These are phyloP conservation scores for Chaetomium globosum DNA, from an alignment of 2,329 filamentous ascomycete species.

Conservation along the genomic window DNA sequence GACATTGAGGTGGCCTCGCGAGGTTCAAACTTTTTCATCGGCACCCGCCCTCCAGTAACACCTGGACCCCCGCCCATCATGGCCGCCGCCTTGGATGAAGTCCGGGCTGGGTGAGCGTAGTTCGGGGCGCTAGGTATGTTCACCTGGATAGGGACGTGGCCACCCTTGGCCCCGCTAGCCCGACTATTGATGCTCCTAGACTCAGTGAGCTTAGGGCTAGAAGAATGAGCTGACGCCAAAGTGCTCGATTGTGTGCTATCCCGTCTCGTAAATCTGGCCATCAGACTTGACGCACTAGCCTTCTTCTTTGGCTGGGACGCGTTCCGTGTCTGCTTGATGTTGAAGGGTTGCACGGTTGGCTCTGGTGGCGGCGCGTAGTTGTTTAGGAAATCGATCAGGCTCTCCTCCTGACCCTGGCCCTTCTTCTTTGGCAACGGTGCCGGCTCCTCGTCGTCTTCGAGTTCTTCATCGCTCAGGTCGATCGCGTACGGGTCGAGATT, in stretches of 20 bases:
- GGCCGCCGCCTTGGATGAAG: conserved; percentile 24
- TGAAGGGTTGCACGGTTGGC: conserved; percentile 45
- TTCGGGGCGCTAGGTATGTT: conserved; percentile 52
- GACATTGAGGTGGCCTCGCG: conserved; percentile 52
- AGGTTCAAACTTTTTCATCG: conserved; percentile 62
- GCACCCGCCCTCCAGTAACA: conserved; percentile 44
- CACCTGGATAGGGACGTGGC: conserved; percentile 58
- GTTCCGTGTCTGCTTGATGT: conserved; percentile 42
- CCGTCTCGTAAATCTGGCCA: conserved; percentile 58
- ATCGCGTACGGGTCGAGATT: conserved; percentile 93
- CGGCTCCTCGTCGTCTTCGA: conserved; percentile 50
- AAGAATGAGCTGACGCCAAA: conserved; percentile 38
- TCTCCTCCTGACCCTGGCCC: conserved; percentile 60
- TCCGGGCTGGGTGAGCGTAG: conserved; percentile 38
- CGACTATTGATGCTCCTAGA: conserved; percentile 48
- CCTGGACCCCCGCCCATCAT: conserved; percentile 19
- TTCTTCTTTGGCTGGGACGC: conserved; percentile 61
- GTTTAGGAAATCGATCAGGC: conserved; percentile 71
- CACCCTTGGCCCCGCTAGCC: conserved; percentile 41
- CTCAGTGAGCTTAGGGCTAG: conserved; percentile 35
- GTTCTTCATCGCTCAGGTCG: conserved; percentile 72
- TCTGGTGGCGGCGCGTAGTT: conserved; percentile 67
- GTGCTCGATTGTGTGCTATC: conserved; percentile 41
- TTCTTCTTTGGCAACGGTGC: conserved; percentile 47
- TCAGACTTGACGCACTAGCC: conserved; percentile 63